These are phyloP conservation scores for Suillus americanus DNA, from an alignment of 768 basidiomycete species.

Conservation along the genomic window DNA sequence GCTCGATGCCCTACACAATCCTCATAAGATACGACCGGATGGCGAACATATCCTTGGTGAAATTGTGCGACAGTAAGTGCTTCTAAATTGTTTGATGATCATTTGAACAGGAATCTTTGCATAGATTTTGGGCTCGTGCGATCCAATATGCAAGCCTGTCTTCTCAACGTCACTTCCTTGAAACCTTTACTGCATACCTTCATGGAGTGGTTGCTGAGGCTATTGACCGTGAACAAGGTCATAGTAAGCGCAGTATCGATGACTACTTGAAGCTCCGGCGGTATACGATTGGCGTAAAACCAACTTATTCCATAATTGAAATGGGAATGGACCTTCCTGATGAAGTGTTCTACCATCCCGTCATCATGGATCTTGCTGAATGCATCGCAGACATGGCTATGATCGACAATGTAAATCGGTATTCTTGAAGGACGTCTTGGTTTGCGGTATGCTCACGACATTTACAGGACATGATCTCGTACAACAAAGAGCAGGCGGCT, in stretches of 20 bases:
- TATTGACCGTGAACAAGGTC: constrained; percentile 10
- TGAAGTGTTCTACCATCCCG: too few species aligned
- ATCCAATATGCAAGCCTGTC: neutral
- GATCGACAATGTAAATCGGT: too few species aligned
- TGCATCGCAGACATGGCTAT: too few species aligned
- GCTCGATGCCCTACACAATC: too few species aligned
- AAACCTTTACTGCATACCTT: constrained; percentile 3
- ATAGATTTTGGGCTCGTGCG: constrained; percentile 10
- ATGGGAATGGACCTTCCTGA: constrained; percentile 14
- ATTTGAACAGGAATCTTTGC: neutral
- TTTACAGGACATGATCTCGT: too few species aligned
- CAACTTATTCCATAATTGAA: constrained; percentile 29
- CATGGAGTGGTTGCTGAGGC: constrained; percentile 1
- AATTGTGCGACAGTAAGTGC: constrained; percentile 14
- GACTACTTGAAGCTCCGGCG: constrained; percentile 34
- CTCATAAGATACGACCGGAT: constrained; percentile 1
- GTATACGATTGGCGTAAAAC: constrained; percentile 28
- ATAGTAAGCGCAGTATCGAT: constrained; percentile 22
- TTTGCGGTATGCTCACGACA: too few species aligned
- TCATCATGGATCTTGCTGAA: too few species aligned
- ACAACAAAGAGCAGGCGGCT: too few species aligned
- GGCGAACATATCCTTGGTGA: constrained; percentile 13
- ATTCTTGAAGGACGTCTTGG: too few species aligned
- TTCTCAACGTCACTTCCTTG: constrained; percentile 10
- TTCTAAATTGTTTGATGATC: constrained; percentile 23